phyloP scores from a whole-genome alignment of 805 yeast genomes.

The Kurtzmaniella cleridarum region DNA sequence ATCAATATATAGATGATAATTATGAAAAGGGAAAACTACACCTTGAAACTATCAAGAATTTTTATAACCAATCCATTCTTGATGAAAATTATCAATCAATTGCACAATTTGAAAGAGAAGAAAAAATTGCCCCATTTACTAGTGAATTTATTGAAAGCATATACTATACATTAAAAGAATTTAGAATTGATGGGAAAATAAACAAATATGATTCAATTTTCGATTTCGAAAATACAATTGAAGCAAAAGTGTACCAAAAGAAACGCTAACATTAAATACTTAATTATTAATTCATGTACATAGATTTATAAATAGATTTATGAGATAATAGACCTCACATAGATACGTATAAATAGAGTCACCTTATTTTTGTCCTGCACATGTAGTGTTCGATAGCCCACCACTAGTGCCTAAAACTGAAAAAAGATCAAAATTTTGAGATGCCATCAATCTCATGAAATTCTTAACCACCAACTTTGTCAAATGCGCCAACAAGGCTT shows the following conservation, averaged over 20 bases:
- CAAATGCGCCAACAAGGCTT: conserved; percentile 81
- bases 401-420: too few relatives aligned
- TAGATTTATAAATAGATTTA: too few relatives aligned
- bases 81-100: not conserved
- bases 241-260: not conserved
- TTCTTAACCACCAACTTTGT: conserved; percentile 94
- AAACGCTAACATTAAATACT: too few relatives aligned
- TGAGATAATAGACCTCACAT: too few relatives aligned
- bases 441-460: conserved; percentile 51
- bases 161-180: conserved; percentile 12
- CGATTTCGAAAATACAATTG: conserved; percentile 9
- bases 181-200: conserved; percentile 27
- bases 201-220: conserved; percentile 14
- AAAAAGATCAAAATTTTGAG: too few relatives aligned
- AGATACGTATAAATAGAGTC: too few relatives aligned
- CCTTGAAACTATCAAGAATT: conserved; percentile 5
- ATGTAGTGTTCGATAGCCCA: too few relatives aligned
- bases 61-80: conserved; percentile 1
- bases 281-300: not conserved
- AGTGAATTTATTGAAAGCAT: conserved; percentile 13
- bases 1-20: conserved; percentile 12
- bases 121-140: conserved; percentile 8
- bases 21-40: conserved; percentile 5
- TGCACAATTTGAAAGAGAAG: not conserved
- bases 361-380: too few relatives aligned